Base-by-base conservation (phyloP, 805 yeast genomes). In the Suhomyces sp. region DNA sequence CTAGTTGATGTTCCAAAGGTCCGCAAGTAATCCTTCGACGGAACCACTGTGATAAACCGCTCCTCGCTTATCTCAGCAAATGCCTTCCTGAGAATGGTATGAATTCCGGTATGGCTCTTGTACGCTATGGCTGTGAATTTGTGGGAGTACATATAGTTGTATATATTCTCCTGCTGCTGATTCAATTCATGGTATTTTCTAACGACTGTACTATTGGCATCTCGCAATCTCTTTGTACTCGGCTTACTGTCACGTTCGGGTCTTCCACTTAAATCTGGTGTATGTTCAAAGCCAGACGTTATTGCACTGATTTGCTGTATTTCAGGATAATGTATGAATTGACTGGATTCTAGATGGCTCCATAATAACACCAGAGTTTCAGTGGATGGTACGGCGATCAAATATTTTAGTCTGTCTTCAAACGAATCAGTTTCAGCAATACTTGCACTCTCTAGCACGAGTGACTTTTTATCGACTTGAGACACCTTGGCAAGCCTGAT, bases 41-140 rank as follows among this genome's bases (percentile, higher is more conserved):
- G 64, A 19, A 50, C 47, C 5, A 64, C 45, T 6, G 63, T 41
- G 31, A 64, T 48, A 2, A 55, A 49, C 33, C 62, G 48, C 19
- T 59, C 58, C 1, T 51, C 47, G 7, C 27, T 26, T 27, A 55
- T 35, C 23, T 52, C 26, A 2, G 22, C 13, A 13, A 53, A 29
- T 2, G 54, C 41, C 7, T 48, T 19, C 29, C 38, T 26, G 13
- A 60, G 22, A 9, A 57, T 17, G 10, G 27, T 27, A n/a, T 51
- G 45, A 23, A 33, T 41, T 3, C 54, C 62, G 15, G 55, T 40
- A 19, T 47, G 47, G 6, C 57, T 52, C 2, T 48, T 57, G 10
- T 51, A 36, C 3, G 49, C 55, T 4, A 66, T 51, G 9, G 52
- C 13, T 3, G 60, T 55, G 6, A 55, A 31, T 15, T 44, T 48